phyloP scores from a whole-genome alignment of 345 rosid genomes.

The Eucalyptus sideroxylon region DNA sequence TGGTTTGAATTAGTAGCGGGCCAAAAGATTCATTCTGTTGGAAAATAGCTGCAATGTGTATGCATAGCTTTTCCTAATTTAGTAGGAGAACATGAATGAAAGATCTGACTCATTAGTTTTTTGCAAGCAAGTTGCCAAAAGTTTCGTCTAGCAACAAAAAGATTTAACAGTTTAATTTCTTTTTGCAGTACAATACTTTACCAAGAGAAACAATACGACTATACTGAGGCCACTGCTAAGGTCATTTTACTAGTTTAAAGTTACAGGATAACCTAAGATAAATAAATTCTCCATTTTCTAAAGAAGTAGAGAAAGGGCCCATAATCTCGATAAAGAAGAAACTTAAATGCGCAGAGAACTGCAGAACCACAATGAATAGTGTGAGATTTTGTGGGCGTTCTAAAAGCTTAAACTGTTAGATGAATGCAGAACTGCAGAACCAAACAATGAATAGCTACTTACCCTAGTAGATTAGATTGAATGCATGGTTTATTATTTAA shows the following conservation, averaged over 20 bases:
- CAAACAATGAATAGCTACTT: neutral
- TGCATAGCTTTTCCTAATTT: neutral
- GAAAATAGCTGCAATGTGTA: neutral
- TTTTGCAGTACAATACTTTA: neutral
- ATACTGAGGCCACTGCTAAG: neutral
- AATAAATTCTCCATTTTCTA: neutral
- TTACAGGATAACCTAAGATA: neutral
- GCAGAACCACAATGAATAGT: neutral
- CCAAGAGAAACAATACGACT: neutral
- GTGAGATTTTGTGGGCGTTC: too few species aligned
- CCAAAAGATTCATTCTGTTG: neutral
- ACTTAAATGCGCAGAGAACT: neutral
- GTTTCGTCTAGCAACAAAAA: neutral
- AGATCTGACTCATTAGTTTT: neutral
- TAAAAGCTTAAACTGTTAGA: too few species aligned
- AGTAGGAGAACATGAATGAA: neutral
- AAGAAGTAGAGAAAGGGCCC: neutral
- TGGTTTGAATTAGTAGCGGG: neutral
- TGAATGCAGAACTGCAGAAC: neutral
- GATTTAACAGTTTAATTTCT: neutral
- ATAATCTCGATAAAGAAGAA: neutral
- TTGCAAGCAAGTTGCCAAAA: neutral
- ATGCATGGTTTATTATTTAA: too few species aligned
- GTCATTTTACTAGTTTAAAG: neutral
- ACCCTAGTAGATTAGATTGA: neutral